Percentiles rank a stretch among this genome's conserved stretches.
phyloP scores from a whole-genome alignment of 2,329 filamentous ascomycete species.

The Aspergillus quadrilineatus region DNA sequence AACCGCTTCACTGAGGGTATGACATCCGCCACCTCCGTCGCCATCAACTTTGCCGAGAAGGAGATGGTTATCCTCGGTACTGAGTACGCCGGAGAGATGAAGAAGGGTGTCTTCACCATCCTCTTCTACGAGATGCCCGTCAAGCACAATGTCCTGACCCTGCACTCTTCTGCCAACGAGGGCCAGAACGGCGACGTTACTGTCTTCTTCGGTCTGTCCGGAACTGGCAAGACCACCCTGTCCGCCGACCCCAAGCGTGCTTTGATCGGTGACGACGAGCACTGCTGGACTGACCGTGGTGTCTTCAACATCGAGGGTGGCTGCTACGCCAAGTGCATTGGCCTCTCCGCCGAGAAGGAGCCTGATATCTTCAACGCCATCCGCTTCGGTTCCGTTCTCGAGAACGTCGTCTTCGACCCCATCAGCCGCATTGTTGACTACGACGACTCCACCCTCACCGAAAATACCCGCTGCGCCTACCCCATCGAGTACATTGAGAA shows the following conservation, averaged over 20 bases:
- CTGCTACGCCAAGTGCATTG: conserved; percentile 99
- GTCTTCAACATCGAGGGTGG: conserved; percentile 99
- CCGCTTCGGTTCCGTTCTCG: conserved; percentile 92
- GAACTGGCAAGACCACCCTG: conserved; percentile 97
- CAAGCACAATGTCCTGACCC: conserved; percentile 97
- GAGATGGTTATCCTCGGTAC: conserved; percentile 99
- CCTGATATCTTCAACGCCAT: conserved; percentile 97
- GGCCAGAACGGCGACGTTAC: conserved; percentile 92
- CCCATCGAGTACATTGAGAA: conserved; percentile 99
- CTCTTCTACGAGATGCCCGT: conserved; percentile 99
- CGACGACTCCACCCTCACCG: conserved; percentile 89
- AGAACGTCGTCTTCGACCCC: conserved; percentile 98
- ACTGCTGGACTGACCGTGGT: conserved; percentile 96
- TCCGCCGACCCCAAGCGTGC: conserved; percentile 96
- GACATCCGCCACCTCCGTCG: conserved; percentile 96
- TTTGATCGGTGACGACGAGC: conserved; percentile 97
- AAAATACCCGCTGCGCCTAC: conserved; percentile 98
- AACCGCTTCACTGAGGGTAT: conserved; percentile 98
- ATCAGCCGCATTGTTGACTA: conserved; percentile 89
- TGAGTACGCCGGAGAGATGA: conserved; percentile 97
- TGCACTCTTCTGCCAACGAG: conserved; percentile 98
- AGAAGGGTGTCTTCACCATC: conserved; percentile 98
- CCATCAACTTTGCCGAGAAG: conserved; percentile 99
- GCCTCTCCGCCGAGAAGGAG: conserved; percentile 96
- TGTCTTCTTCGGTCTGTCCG: conserved; percentile 98